Percentiles rank a stretch among this genome's conserved stretches.
phyloP scores from a whole-genome alignment of 768 basidiomycete genomes.

The Calocybe gangraenosa region DNA sequence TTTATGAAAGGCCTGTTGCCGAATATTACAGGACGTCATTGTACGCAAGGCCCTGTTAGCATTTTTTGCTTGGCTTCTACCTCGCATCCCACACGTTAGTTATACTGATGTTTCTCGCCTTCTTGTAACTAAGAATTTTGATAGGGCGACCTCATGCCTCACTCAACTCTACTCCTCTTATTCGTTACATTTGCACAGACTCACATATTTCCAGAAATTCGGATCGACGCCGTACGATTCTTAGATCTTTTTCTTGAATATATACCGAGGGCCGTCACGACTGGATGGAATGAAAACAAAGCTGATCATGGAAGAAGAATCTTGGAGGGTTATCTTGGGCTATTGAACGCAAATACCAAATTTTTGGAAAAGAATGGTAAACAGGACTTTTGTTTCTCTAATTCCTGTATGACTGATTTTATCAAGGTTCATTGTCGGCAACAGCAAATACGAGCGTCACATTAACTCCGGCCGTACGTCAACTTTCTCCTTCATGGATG shows the following conservation, averaged over 20 bases:
- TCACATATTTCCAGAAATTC: constrained; percentile 92
- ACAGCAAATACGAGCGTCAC: constrained; percentile 64
- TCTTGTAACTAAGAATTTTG: constrained; percentile 1
- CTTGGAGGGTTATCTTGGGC: constrained; percentile 77
- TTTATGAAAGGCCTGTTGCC: constrained; percentile 7
- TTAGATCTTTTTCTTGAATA: constrained; percentile 69
- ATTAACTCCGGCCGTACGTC: constrained; percentile 57
- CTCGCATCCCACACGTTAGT: constrained; percentile 46
- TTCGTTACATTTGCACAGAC: constrained; percentile 90
- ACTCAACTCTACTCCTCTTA: constrained; percentile 71
- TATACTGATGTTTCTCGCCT: neutral
- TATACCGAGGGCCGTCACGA: constrained; percentile 63
- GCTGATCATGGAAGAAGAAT: constrained; percentile 57
- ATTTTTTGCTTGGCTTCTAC: constrained; percentile 73
- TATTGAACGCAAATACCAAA: constrained; percentile 65
- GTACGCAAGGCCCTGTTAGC: constrained; percentile 72
- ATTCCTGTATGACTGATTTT: neutral
- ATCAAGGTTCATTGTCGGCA: constrained; percentile 36
- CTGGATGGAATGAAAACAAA: constrained; percentile 59
- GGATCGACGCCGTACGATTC: constrained; percentile 83
- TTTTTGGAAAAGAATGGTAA: constrained; percentile 56
- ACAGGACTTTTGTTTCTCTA: constrained; percentile 4
- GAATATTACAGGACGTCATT: constrained; percentile 56
- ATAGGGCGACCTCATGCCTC: constrained; percentile 70
- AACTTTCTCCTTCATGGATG: neutral